These are phyloP conservation scores for Barnettozyma pratensis DNA, from an alignment of 805 yeast species.

Conservation along the genomic window DNA sequence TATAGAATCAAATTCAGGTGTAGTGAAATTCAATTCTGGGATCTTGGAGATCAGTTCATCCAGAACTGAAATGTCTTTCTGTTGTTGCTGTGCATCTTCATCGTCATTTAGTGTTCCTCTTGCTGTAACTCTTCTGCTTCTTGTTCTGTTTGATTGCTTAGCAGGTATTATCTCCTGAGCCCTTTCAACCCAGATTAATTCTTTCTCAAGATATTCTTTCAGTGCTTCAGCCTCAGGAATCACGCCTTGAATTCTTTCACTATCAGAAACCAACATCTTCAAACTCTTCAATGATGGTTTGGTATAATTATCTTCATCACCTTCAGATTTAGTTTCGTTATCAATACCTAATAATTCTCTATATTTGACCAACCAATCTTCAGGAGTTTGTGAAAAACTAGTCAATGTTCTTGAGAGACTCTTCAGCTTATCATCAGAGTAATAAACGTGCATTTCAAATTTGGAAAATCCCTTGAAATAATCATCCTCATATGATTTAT, in stretches of 20 bases:
- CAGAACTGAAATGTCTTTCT: constrained; percentile 11
- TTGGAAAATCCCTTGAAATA: constrained; percentile 14
- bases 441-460: constrained; percentile 40
- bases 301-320: constrained; percentile 24
- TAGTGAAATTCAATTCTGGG: constrained; percentile 43
- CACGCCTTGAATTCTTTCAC: constrained; percentile 44
- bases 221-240: constrained; percentile 35
- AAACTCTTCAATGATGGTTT: constrained; percentile 44
- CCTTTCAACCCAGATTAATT: constrained; percentile 48
- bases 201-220: constrained; percentile 36
- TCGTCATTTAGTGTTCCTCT: not conserved
- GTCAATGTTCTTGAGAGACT: constrained; percentile 31
- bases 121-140: constrained; percentile 15
- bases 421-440: constrained; percentile 49
- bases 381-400: constrained; percentile 40
- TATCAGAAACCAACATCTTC: constrained; percentile 44
- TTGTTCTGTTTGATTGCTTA: constrained; percentile 38
- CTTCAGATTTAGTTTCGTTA: not conserved
- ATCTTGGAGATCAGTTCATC: constrained; percentile 37
- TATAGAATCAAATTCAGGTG: constrained; percentile 58
- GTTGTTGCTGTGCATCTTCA: constrained; percentile 3
- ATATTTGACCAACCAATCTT: constrained; percentile 47
- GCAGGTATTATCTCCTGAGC: constrained; percentile 43
- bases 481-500: constrained; percentile 4
- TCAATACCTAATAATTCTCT: constrained; percentile 29